A percentile compares a stretch with the other conserved stretches of the same genome.
These are phyloP conservation scores for Pythium guiyangense DNA, from an alignment of 352 stramenopile species.

Conservation along the genomic window DNA sequence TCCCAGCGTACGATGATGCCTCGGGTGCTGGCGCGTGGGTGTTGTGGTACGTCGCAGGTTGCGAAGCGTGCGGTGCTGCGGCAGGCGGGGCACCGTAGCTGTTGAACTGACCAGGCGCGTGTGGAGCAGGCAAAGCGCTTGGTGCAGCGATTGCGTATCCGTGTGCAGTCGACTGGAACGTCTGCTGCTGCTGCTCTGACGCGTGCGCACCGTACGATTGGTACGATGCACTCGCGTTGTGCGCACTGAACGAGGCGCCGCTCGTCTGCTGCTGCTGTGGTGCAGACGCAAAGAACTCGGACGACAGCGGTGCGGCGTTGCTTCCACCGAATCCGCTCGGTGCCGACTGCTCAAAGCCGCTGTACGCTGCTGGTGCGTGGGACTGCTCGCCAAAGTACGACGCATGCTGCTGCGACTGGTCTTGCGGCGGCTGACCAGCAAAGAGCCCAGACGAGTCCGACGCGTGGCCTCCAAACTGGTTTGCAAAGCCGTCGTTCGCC, in stretches of 20 bases:
- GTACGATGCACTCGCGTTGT: neutral
- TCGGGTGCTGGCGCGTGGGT: neutral
- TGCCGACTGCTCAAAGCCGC: constrained; percentile 19
- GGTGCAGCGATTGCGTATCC: neutral
- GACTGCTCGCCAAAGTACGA: constrained; percentile 10
- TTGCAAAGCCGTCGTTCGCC: constrained; percentile 2
- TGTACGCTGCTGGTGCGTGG: constrained; percentile 14
- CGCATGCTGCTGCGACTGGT: constrained; percentile 7
- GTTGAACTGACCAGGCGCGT: neutral
- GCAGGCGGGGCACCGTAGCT: constrained; percentile 3
- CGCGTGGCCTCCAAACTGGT: constrained; percentile 3
- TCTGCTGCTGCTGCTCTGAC: constrained; percentile 7
- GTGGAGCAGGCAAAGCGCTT: neutral
- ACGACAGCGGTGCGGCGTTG: constrained; percentile 7
- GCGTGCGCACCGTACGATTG: neutral
- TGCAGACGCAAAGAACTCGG: constrained; percentile 37
- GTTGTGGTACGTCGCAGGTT: neutral
- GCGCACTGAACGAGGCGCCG: neutral
- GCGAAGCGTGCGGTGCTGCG: neutral
- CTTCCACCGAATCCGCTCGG: constrained; percentile 6
- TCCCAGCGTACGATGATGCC: constrained; percentile 1
- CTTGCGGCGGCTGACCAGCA: constrained; percentile 4
- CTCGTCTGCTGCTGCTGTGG: constrained; percentile 5
- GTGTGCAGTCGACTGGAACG: constrained; percentile 8
- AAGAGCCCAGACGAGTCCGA: constrained; percentile 6